Evolutionary conservation across 176 grass and related monocot genomes (phyloP).

Genomic region (Dactylis glomerata): DNA sequence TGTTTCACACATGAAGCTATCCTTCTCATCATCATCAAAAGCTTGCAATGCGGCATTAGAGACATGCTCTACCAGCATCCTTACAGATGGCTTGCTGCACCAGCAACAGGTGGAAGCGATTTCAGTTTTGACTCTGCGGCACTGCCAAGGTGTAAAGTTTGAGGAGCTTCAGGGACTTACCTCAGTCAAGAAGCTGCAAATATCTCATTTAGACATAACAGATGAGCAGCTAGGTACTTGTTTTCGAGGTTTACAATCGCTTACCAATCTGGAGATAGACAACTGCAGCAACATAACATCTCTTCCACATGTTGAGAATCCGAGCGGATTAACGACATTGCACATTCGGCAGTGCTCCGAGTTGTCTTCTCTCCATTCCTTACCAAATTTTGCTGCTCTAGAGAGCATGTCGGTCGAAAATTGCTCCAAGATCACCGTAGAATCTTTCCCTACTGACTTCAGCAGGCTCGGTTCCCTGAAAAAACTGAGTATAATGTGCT

Average conservation of each 20-base stretch:
- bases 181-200: constrained; percentile 41
- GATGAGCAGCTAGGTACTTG: constrained; percentile 25
- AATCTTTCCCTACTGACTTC: constrained; percentile 50
- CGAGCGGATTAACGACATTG: constrained; percentile 24
- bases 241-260: constrained; percentile 6
- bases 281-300: constrained; percentile 38
- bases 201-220: constrained; percentile 34
- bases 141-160: constrained; percentile 19
- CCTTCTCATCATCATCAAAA: constrained; percentile 12
- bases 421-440: constrained; percentile 36
- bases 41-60: constrained; percentile 27
- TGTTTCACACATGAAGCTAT: constrained; percentile 36
- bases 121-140: constrained; percentile 35
- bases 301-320: constrained; percentile 37
- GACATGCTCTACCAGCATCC: constrained; percentile 11
- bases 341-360: constrained; percentile 42
- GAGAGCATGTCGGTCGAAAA: constrained; percentile 37
- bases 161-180: constrained; percentile 28
- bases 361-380: constrained; percentile 27
- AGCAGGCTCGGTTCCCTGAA: constrained; percentile 30
- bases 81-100: constrained; percentile 42
- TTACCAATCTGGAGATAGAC: constrained; percentile 34
- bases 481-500: constrained; percentile 52
- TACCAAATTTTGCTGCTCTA: constrained; percentile 32
- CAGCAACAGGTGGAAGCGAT: constrained; percentile 29